Conservation (phyloP, 306 rosid genomes). For the Rosa multiflora region DNA sequence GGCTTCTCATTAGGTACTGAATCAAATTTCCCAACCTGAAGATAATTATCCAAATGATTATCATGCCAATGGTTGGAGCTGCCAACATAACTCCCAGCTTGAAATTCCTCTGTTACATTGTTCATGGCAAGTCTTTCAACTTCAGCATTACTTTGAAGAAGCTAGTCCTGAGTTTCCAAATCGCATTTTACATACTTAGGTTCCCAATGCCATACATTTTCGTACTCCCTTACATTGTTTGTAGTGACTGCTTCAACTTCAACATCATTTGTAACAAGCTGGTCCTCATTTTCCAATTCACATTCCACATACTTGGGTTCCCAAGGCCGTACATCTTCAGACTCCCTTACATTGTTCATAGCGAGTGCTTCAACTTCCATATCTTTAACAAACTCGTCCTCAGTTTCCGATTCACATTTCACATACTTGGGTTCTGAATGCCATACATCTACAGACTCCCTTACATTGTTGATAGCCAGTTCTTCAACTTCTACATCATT, state of each 20-base stretch:
- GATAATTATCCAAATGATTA: neutral
- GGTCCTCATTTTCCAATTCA: neutral
- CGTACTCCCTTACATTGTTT: neutral
- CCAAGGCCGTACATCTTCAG: neutral
- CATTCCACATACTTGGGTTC: neutral
- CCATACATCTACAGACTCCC: neutral
- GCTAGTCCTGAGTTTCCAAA: neutral
- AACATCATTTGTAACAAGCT: neutral
- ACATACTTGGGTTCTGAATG: neutral
- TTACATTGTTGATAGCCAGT: neutral
- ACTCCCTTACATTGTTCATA: neutral
- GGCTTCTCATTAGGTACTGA: neutral
- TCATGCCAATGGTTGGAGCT: neutral
- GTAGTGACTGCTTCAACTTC: neutral
- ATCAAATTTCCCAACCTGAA: constrained; percentile 4
- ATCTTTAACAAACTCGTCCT: neutral
- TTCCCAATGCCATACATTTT: neutral
- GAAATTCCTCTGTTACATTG: neutral
- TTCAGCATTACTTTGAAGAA: neutral
- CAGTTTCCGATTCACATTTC: neutral
- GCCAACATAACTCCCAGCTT: neutral
- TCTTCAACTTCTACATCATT: neutral
- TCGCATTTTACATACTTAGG: constrained; percentile 11
- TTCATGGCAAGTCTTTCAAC: neutral
- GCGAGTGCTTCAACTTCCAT: neutral